Base-by-base conservation (phyloP, 139 green algal genomes). In the Chlamydomonas incerta region DNA sequence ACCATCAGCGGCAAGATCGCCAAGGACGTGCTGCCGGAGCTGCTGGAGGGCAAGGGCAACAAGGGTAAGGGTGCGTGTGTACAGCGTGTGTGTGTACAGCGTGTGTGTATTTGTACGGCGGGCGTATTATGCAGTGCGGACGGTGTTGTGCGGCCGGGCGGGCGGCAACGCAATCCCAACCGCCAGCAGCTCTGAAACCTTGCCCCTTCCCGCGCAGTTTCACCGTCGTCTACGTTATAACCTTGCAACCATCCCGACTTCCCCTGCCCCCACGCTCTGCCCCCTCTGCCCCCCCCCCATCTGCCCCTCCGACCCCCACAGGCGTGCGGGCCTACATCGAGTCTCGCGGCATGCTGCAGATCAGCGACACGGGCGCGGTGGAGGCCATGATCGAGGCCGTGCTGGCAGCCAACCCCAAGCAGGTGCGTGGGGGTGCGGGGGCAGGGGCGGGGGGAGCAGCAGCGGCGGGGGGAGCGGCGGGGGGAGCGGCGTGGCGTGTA, bases 1-100 rank as follows among this genome's bases (percentile, higher is more conserved):
- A 92, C 89, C 34, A 99, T 99, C 89, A 97, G 93, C 83, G 97
- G 97, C 85, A 99, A 99, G 92, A 99, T 99, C 77, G 97, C 91
- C 41, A 99, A 99, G 88, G 94, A 99, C 70, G 81, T 99, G 65
- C 90, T 99, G 84, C 95, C 96, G 2, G 90, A 95, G 5, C 91
- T 98, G 66, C 86, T 98, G 34, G 63, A 95, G 74, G 95, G 94
- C 2, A 79, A 89, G 69, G 92, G 87, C 50, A 90, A 92, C 35
- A 65, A 70, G 46, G 89, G 89, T 31, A 74, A 65, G 70, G 73
- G n/a, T 9, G 28, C n/a, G n/a, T n/a, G n/a, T n/a, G n/a, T n/a
- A n/a, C n/a, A n/a, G n/a, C n/a, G n/a, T n/a, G n/a, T n/a, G n/a
- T n/a, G n/a, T n/a, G n/a, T n/a, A n/a, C n/a, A n/a, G n/a, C n/a